Evolutionary conservation across 1,139 yeast genomes (phyloP), one percentile per base, ranked within the genome.

Genomic region (Candida sanyaensis): DNA sequence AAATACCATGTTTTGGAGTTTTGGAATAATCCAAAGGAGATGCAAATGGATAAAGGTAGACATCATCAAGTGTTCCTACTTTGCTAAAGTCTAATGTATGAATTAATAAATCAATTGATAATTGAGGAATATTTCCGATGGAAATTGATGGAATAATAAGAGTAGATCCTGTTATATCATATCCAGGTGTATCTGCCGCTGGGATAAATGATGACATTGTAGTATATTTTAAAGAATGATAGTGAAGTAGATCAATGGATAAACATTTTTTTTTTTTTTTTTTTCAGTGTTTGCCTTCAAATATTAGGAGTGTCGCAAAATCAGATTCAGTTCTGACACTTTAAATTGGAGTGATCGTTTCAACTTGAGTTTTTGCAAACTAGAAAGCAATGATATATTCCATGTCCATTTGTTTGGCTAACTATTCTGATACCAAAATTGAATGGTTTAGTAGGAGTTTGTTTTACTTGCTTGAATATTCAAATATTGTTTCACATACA

Each of bases 61-160:
- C 64, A 45, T 82, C 83, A 58, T 86, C 86, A 31, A 91, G 65
- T 21, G 78, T 63, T 5, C 80, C 82, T 5, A 85, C 71, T 42
- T 77, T 78, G 45, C 66, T 54, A 49, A 86, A 78, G 1, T 71
- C 73, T 32, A 78, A 69, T 2, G 87, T 83, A 58, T 86, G 88
- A 13, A 91, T 70, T 37, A 93, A 68, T 36, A 92, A 71, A 64
- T 92, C 98, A 5, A 81, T 68, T 0, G 95, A 70, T 46, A 92
- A 71, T 64, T 93, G 99, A 0, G 98, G 96, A 3, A 91, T 87
- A 61, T 92, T 93, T 5, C 96, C 98, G 12, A 90, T 79, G 3
- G 97, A 84, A 0, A 93, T 88, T 0, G 92, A 69, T 0, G 98
- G 98, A 1, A 93, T 50, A 1, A 92, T 62, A 17, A 90, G 62